Evolutionary conservation across 768 basidiomycete genomes (phyloP).

Genomic region (Calocera viscosa): DNA sequence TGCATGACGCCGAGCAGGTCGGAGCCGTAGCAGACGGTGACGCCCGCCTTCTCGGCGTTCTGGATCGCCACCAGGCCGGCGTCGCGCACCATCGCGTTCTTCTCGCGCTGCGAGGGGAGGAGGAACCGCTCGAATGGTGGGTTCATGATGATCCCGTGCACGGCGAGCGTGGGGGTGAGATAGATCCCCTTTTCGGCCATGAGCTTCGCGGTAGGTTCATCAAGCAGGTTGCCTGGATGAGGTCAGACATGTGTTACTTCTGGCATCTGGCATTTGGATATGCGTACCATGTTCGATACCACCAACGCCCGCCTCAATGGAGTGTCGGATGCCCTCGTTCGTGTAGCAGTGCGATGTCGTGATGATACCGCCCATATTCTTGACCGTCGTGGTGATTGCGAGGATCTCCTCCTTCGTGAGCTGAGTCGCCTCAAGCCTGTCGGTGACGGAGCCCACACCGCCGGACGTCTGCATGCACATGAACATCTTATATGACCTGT

Average conservation of each 20-base stretch:
- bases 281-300: slow-evolving; percentile 34
- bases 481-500: slow-evolving; percentile 23
- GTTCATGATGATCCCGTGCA: slow-evolving; percentile 34
- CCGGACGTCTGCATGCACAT: slow-evolving; percentile 18
- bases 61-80: slow-evolving; percentile 32
- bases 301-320: slow-evolving; percentile 34
- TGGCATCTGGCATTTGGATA: neutral
- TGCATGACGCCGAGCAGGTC: slow-evolving; percentile 44
- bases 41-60: slow-evolving; percentile 32
- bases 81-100: slow-evolving; percentile 34
- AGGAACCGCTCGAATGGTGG: slow-evolving; percentile 35
- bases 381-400: slow-evolving; percentile 33
- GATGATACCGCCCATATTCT: slow-evolving; percentile 33
- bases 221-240: slow-evolving; percentile 30
- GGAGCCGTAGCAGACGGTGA: slow-evolving; percentile 32
- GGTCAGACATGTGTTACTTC: neutral
- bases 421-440: slow-evolving; percentile 35
- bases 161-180: slow-evolving; percentile 35
- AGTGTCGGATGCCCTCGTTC: slow-evolving; percentile 33
- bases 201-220: slow-evolving; percentile 30
- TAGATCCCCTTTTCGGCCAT: slow-evolving; percentile 35
- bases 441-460: slow-evolving; percentile 34
- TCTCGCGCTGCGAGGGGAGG: slow-evolving; percentile 28
- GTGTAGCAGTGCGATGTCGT: slow-evolving; percentile 30
- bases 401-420: slow-evolving; percentile 34